Evolutionary conservation across 2,329 filamentous ascomycete genomes (phyloP), one percentile per base, ranked within the genome.

Genomic region (Ceratocystis eucalypticola): DNA sequence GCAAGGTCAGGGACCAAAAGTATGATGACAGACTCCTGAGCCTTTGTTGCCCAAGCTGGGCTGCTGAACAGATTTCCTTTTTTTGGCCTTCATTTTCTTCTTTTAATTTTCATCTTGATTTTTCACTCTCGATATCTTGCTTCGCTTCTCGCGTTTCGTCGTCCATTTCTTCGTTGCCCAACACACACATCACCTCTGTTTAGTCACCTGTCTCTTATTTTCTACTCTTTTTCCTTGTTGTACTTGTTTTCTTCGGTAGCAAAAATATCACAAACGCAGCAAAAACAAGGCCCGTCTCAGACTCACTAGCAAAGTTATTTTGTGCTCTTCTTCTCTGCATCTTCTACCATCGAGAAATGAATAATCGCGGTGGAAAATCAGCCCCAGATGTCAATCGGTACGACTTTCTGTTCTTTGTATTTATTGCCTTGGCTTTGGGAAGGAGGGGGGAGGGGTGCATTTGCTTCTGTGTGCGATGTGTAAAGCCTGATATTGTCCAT

Each of bases 321-420:
- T 30, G 53, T 57, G 28, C 28, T 44, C 46, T 62, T 66, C 37
- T 59, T 59, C n/a, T 61, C 44, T 41, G 41, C 66, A 30, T 61
- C 64, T 66, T 46, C 64, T 46, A 10, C 64, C 61, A 61, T 80
- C 82, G 85, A 91, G 88, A 86, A 87, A 96, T 96, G 91, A 95
- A 88, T 91, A 95, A 87, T 91, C 88, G 90, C 81, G 87, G 86
- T 82, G 88, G 87, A 80, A 97, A 96, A 86, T 88, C 97, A 84
- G 92, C 92, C 81, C 92, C 94, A 80, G 94, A 99, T 89, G 92
- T 96, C 82, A 97, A 97, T 84, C 88, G 91, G 91, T 95, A 81
- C 75, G 88, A 81, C 67, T 33, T 30, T 22, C n/a, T 44, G 37
- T 8, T n/a, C 20, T 25, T 25, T 59, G 22, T 10, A 28, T 64